These are phyloP conservation scores for Argentina anserina DNA, from an alignment of 306 rosid genomes.

Conservation along the genomic window DNA sequence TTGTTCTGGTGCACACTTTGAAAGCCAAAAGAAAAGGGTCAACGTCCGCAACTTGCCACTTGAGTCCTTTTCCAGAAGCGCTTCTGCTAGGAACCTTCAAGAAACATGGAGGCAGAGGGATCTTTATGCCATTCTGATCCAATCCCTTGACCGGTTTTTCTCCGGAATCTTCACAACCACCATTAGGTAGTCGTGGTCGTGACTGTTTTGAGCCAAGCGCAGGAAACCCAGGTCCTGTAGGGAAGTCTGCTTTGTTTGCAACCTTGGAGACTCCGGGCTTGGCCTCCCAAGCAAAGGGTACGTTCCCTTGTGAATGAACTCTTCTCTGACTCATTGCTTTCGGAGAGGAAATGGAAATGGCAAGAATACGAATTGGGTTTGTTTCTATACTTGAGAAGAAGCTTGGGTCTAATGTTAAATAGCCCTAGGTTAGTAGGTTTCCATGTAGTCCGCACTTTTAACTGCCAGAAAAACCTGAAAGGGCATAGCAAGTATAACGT, in stretches of 20 bases:
- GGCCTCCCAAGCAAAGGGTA: conserved; percentile 90
- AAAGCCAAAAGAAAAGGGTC: conserved; percentile 86
- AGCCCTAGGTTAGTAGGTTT: conserved; percentile 12
- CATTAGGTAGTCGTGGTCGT: not conserved
- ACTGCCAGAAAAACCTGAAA: conserved; percentile 36
- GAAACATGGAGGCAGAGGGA: conserved; percentile 72
- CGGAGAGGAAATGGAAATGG: not conserved
- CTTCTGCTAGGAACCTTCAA: conserved; percentile 40
- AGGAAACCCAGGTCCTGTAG: conserved; percentile 14
- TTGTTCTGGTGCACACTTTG: conserved; percentile 60
- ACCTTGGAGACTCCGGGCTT: conserved; percentile 71
- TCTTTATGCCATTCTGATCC: conserved; percentile 30
- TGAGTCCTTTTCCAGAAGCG: conserved; percentile 48
- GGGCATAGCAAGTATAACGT: conserved; percentile 52
- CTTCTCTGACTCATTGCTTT: conserved; percentile 57
- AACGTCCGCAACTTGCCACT: conserved; percentile 48
- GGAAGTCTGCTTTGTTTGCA: conserved; percentile 21
- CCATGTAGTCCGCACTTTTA: conserved; percentile 40
- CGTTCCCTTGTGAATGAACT: conserved; percentile 69
- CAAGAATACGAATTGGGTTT: not conserved
- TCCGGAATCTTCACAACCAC: not conserved
- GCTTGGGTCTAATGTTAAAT: conserved; percentile 18
- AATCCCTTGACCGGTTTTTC: not conserved
- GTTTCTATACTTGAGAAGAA: not conserved
- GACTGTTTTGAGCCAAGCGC: conserved; percentile 4